Evolutionary conservation across 306 rosid genomes (phyloP), one percentile per base, ranked within the genome.

Genomic region (Calophaca sinica): DNA sequence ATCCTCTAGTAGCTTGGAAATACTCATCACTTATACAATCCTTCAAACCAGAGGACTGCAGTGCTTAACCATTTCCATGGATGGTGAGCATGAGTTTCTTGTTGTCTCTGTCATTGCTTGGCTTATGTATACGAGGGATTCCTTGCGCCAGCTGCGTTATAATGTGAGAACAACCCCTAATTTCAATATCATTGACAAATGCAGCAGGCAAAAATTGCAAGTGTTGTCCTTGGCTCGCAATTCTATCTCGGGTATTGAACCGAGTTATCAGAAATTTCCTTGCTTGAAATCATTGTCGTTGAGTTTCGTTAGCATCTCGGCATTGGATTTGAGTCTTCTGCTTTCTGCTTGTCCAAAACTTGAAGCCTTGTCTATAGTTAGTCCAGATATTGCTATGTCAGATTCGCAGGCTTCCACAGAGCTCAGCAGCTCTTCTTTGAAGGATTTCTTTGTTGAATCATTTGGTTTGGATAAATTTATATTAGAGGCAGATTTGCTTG

Each of bases 91-190:
- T 36, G 87, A 82, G 57, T 94, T 94, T 72, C 77, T 84, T 3
- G 94, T 96, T 5, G 80, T 94, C 14, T 79, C 92, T 0, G 85
- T 89, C 75, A 81, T 89, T 62, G 89, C 96, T 55, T 93, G 98
- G 96, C 89, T 91, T 69, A 87, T 89, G 98, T 89, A 87, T 60
- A 89, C 96, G 1, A 77, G 90, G 66, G 91, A 88, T 62, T 84
- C 96, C 3, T 72, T 91, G 84, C 81, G 85, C 54, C 76, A 53
- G 36, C 75, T 91, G 6, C 74, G 15, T n/a, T 91, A 77, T 52
- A 84, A 87, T 68, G 92, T 89, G 26, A 70, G 85, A 74, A 86
- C 96, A 2, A 33, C 79, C 55, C 88, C 96, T 4, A 80, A 57
- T 81, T 82, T 94, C 53, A 91, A 91, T 33, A 83, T 94, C 68